Evolutionary conservation across 345 rosid genomes (phyloP), one percentile per base, ranked within the genome.

Genomic region (Heritiera fomes): DNA sequence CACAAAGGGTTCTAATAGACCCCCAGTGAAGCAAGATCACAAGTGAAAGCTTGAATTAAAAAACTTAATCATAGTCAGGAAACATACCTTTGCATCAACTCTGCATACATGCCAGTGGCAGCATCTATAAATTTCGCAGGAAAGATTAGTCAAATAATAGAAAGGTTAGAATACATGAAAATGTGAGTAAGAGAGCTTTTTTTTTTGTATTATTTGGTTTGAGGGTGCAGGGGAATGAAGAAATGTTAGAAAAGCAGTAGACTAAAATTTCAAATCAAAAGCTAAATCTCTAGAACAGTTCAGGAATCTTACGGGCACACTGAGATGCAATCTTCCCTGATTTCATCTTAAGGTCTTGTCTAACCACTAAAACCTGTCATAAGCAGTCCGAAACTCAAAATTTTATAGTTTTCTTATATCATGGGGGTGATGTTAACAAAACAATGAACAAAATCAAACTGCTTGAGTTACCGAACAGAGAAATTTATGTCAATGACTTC

Each of bases 81-180:
- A 80, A 64, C 30, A 74, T 81, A 95, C 98, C 98, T 95, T 58
- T 85, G 91, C 87, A 93, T 85, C 77, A 95, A 79, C 78, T 91
- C 91, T 52, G 98, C 87, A 82, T 91, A 95, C 88, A 91, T 86
- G 79, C 98, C 97, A 23, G 95, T 91, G 78, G 97, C 97, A 73
- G 98, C 98, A 86, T 95, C 98, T 95, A 86, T 80, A 82, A 63
- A 77, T 65, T 18, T 34, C 20, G 7, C 23, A 80, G 75, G n/a
- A 20, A 73, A 60, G 58, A 43, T 52, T 77, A 79, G 10, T 70
- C 65, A 58, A 52, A 70, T 11, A 55, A 45, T 14, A 7, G 15
- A 17, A 60, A 30, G 34, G 17, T 20, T 13, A 12, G n/a, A 9
- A 69, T 46, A 69, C 18, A 47, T n/a, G 30, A 30, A 67, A n/a